A percentile compares a stretch with the other conserved stretches of the same genome.
These are phyloP conservation scores for Epichloe gansuensis DNA, from an alignment of 2,329 filamentous ascomycete genomes.

Conservation along the genomic window DNA sequence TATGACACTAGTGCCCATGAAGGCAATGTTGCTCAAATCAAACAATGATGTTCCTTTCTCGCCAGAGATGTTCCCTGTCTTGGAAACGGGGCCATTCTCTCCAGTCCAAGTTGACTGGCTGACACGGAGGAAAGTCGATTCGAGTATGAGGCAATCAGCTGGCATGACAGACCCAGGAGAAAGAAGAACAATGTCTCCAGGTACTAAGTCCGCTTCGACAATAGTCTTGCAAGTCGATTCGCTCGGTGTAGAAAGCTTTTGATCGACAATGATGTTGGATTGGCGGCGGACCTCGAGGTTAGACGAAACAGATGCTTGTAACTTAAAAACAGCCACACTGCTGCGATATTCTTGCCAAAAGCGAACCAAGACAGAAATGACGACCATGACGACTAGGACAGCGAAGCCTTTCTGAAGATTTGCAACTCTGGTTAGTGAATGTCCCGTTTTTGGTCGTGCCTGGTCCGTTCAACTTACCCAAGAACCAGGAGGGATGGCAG, in stretches of 20 bases:
- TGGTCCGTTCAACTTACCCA: constrained; percentile 5
- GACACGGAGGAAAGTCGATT: constrained; percentile 15
- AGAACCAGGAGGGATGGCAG: constrained; percentile 10
- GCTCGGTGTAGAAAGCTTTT: not conserved
- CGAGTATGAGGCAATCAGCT: constrained; percentile 17
- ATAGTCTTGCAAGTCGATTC: constrained; percentile 3
- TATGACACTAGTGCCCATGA: constrained; percentile 17
- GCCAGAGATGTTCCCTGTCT: constrained; percentile 7
- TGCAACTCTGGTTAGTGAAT: not conserved
- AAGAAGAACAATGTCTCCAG: constrained; percentile 13
- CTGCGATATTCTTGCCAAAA: constrained; percentile 18
- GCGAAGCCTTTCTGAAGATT: constrained; percentile 9
- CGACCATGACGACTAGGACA: constrained; percentile 15
- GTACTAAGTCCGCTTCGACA: constrained; percentile 11
- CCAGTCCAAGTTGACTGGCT: constrained; percentile 19
- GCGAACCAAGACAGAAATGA: constrained; percentile 14
- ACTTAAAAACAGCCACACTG: constrained; percentile 13
- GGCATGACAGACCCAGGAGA: constrained; percentile 14
- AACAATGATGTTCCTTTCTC: constrained; percentile 13
- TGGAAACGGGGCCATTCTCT: constrained; percentile 16
- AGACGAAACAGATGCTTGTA: constrained; percentile 14
- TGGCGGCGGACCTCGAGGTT: constrained; percentile 11
- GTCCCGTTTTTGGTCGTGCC: too few species aligned
- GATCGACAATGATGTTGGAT: not conserved
- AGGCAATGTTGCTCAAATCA: constrained; percentile 14